These are phyloP conservation scores for Lactifluus hygrophoroides DNA, from an alignment of 768 basidiomycete species.

Conservation along the genomic window DNA sequence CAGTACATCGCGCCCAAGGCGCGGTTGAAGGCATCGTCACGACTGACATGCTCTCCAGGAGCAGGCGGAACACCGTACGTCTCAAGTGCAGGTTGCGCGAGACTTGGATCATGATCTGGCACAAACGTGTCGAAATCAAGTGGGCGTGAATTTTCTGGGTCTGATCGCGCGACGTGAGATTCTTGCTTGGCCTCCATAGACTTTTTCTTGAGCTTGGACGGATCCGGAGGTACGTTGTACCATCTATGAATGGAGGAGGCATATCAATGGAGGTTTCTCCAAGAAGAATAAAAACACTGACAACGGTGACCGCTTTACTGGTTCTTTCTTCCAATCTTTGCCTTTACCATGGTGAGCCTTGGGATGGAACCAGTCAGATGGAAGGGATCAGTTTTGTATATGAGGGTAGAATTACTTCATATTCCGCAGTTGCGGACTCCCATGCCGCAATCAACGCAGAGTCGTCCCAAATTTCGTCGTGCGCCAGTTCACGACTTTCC, in stretches of 20 bases:
- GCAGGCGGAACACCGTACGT: slow-evolving; percentile 19
- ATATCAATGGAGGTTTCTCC: neutral
- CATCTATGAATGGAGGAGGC: slow-evolving; percentile 40
- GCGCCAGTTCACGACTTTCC: slow-evolving; percentile 55
- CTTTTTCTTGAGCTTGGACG: slow-evolving; percentile 20
- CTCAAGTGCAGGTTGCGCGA: slow-evolving; percentile 27
- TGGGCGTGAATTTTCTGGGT: slow-evolving; percentile 47
- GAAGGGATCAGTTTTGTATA: neutral
- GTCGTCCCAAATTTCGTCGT: slow-evolving; percentile 82
- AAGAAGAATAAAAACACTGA: slow-evolving; percentile 32
- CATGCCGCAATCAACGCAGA: slow-evolving; percentile 75
- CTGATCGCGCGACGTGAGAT: slow-evolving; percentile 4
- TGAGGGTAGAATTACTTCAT: slow-evolving; percentile 39
- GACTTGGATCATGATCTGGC: slow-evolving; percentile 59
- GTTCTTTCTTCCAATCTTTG: slow-evolving; percentile 65
- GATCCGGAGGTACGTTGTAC: slow-evolving; percentile 55
- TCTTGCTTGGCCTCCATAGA: slow-evolving; percentile 1
- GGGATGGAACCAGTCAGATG: neutral
- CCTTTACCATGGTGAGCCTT: slow-evolving; percentile 59
- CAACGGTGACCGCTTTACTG: slow-evolving; percentile 66
- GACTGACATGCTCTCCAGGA: slow-evolving; percentile 37
- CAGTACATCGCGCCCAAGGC: slow-evolving; percentile 79
- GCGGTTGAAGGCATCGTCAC: slow-evolving; percentile 69
- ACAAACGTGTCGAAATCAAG: slow-evolving; percentile 64
- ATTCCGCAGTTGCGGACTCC: slow-evolving; percentile 79